Base-by-base conservation (phyloP, 2,329 filamentous ascomycete genomes). In the Aspergillus fumigatus region DNA sequence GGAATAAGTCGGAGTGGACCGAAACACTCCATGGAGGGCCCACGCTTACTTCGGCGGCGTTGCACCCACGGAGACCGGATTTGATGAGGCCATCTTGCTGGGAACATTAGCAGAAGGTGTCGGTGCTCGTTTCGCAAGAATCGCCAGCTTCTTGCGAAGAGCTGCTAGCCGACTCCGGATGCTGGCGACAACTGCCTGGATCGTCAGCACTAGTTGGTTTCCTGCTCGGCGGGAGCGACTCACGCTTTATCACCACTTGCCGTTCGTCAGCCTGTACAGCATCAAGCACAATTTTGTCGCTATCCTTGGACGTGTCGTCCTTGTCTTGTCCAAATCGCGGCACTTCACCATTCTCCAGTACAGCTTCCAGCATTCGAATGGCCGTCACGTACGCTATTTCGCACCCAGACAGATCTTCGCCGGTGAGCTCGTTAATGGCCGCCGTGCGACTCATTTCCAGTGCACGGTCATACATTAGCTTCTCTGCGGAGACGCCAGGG, bases 391-490 rank as follows among this genome's bases (percentile, higher is more conserved):
- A 99, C 19, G 92, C 92, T 26, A 96, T 86, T 69, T 97, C 92
- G 70, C 93, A 97, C 17, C 92, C 91, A 0, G 80, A 77, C 25
- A 97, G 79, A 72, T 97, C 92, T 60, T 94, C 90, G 56, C 93
- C 92, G 1, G 94, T 91, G 51, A 99, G 89, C 75, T 99, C 94
- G 66, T 96, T 95, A 69, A 97, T 94, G 7, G 94, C 94, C 7
- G 94, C 93, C 3, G 90, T 86, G 52, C 92, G 86, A 71, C 92
- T 97, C 94, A 99, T 97, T 72, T 99, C 94, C 23, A 97, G 79
- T 0, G 94, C 94, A 49, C 94, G 89, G 65, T 99, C 94, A 70
- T 97, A 99, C 92, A 99, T 97, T 48, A 99, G 80, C 75, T 92
- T 96, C 77, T 97, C 94, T 0, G 94, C 94, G 23, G 92, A 97